phyloP scores from a whole-genome alignment of 1,284 basidiomycete genomes.

The Tilletia caries region DNA sequence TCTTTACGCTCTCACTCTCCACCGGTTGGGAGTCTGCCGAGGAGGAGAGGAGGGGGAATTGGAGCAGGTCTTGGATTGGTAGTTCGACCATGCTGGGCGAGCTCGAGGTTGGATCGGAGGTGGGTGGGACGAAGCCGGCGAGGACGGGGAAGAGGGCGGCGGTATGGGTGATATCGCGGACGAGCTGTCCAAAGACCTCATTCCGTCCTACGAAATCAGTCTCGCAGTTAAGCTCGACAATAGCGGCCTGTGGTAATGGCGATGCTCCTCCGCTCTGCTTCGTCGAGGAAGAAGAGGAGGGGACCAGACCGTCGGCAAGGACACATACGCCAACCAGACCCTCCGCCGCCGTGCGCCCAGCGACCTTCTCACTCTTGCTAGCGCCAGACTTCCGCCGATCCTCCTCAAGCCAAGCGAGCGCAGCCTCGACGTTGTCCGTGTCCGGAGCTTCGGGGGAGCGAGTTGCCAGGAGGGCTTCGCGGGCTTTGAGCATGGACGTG shows the following conservation, averaged over 20 bases:
- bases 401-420: slow-evolving; percentile 75
- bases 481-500: slow-evolving; percentile 80
- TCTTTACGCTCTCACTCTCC: slow-evolving; percentile 51
- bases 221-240: slow-evolving; percentile 93
- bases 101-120: background rate
- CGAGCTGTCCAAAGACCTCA: slow-evolving; percentile 73
- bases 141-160: slow-evolving; percentile 72
- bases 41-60: slow-evolving; percentile 51
- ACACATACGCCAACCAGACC: slow-evolving; percentile 75
- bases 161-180: slow-evolving; percentile 78
- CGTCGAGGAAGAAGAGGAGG: background rate
- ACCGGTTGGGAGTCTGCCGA: slow-evolving; percentile 45
- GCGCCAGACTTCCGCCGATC: slow-evolving; percentile 70
- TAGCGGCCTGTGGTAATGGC: slow-evolving; percentile 63
- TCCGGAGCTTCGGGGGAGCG: slow-evolving; percentile 25
- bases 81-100: slow-evolving; percentile 23
- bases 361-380: slow-evolving; percentile 78
- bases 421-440: slow-evolving; percentile 70
- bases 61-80: slow-evolving; percentile 30
- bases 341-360: slow-evolving; percentile 68
- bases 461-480: slow-evolving; percentile 74
- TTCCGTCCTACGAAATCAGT: slow-evolving; percentile 93
- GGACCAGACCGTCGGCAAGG: slow-evolving; percentile 63
- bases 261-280: slow-evolving; percentile 16
- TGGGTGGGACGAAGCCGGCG: background rate